phyloP scores from a whole-genome alignment of 495 filamentous ascomycete genomes.

The Parathielavia appendiculata region DNA sequence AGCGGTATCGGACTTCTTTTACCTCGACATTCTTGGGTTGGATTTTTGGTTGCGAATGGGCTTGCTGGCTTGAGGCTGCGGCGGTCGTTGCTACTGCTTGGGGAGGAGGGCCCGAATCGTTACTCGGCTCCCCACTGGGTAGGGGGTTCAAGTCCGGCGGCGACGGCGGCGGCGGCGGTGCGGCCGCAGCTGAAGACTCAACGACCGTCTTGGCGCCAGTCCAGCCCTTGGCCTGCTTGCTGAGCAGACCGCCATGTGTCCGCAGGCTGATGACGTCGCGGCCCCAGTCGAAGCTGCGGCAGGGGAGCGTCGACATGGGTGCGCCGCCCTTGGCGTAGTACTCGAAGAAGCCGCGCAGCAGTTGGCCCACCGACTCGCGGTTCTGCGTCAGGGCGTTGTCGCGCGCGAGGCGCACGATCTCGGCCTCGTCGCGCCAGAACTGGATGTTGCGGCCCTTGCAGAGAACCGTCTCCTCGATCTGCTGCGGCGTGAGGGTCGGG shows the following conservation, averaged over 20 bases:
- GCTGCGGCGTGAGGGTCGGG: constrained; percentile 35
- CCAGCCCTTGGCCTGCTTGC: constrained; percentile 74
- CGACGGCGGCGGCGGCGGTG: background rate
- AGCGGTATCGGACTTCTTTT: constrained; percentile 68
- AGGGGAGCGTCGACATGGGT: constrained; percentile 34
- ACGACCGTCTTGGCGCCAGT: constrained; percentile 58
- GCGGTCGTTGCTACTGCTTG: background rate
- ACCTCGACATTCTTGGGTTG: constrained; percentile 24
- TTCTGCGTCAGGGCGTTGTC: constrained; percentile 55
- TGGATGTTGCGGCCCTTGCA: constrained; percentile 56
- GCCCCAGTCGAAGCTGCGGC: constrained; percentile 63
- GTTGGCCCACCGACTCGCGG: constrained; percentile 53
- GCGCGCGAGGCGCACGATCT: constrained; percentile 50
- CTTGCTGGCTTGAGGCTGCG: background rate
- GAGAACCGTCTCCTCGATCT: constrained; percentile 36
- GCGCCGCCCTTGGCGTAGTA: constrained; percentile 61
- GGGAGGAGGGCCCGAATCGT: background rate
- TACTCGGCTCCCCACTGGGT: background rate
- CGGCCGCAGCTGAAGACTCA: constrained; percentile 17
- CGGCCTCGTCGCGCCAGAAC: constrained; percentile 64
- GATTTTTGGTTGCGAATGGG: background rate
- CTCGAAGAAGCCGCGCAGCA: constrained; percentile 74
- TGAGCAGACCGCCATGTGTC: constrained; percentile 59
- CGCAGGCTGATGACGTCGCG: constrained; percentile 65
- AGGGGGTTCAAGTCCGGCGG: background rate